A percentile compares a stretch with the other conserved stretches of the same genome.
Evolutionary conservation across 768 basidiomycete species (phyloP).

Genomic region (Termitomyces sp.): DNA sequence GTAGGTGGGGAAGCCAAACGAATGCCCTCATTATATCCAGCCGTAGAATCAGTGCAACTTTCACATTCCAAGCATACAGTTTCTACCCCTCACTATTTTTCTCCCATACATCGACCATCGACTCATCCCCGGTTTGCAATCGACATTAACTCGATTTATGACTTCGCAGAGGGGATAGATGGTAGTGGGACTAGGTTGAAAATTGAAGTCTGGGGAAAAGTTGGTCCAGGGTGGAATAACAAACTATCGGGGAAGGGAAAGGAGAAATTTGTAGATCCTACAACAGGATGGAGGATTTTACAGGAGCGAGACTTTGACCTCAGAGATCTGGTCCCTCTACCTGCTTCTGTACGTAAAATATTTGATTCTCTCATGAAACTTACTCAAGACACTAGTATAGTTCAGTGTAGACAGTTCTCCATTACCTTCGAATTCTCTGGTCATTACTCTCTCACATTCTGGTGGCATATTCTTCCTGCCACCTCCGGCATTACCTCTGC

Average conservation of each 20-base stretch:
- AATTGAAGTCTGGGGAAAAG: slow-evolving; percentile 56
- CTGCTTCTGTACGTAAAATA: slow-evolving; percentile 50
- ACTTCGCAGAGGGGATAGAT: slow-evolving; percentile 53
- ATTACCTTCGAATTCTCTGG: slow-evolving; percentile 69
- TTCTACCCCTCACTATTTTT: slow-evolving; percentile 62
- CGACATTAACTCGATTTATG: slow-evolving; percentile 42
- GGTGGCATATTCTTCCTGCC: slow-evolving; percentile 59
- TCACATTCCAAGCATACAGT: slow-evolving; percentile 22
- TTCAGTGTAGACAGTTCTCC: slow-evolving; percentile 25
- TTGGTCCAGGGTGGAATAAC: slow-evolving; percentile 20
- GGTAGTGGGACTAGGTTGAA: slow-evolving; percentile 45
- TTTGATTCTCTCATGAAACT: slow-evolving; percentile 1
- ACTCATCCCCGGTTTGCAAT: slow-evolving; percentile 75
- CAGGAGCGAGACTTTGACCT: slow-evolving; percentile 66
- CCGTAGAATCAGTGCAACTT: slow-evolving; percentile 6
- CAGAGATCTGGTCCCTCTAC: slow-evolving; percentile 48
- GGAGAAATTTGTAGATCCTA: slow-evolving; percentile 19
- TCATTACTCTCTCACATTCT: slow-evolving; percentile 60
- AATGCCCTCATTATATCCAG: slow-evolving; percentile 4
- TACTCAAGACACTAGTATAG: slow-evolving; percentile 18
- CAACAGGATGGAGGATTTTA: slow-evolving; percentile 53
- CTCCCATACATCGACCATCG: slow-evolving; percentile 74
- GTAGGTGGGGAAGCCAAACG: slow-evolving; percentile 16
- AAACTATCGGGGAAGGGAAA: slow-evolving; percentile 41
- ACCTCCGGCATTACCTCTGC: slow-evolving; percentile 20